phyloP scores from a whole-genome alignment of 2,329 filamentous ascomycete species.

The Acrocalymma vagum region DNA sequence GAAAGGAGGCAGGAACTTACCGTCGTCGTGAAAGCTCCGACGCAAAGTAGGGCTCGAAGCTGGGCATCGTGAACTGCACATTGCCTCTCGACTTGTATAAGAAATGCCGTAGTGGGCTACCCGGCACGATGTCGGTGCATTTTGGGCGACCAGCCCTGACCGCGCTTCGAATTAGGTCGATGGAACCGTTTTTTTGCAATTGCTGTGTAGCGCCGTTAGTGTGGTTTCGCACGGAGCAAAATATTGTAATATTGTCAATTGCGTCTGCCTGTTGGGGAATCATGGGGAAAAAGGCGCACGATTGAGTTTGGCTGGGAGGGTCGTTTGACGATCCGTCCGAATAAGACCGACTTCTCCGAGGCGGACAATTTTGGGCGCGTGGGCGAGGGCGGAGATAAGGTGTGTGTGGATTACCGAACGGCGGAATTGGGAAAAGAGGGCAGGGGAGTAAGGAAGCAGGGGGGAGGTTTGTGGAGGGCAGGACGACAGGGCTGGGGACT shows the following conservation, averaged over 20 bases:
- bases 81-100: constrained; percentile 94
- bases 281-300: too few species aligned
- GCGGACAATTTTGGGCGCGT: too few species aligned
- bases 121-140: constrained; percentile 79
- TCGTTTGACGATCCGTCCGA: too few species aligned
- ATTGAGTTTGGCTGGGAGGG: too few species aligned
- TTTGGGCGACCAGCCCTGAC: constrained; percentile 75
- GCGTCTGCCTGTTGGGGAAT: constrained; percentile 3
- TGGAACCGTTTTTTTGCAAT: constrained; percentile 77
- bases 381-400: too few species aligned
- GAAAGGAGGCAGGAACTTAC: constrained; percentile 43
- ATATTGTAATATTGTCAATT: too few species aligned
- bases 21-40: constrained; percentile 69
- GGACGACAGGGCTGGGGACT: too few species aligned
- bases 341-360: too few species aligned
- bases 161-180: constrained; percentile 77
- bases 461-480: too few species aligned
- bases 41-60: constrained; percentile 74
- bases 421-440: too few species aligned
- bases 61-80: constrained; percentile 94
- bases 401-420: too few species aligned
- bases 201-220: constrained; percentile 57
- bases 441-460: too few species aligned
- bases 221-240: background rate
- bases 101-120: constrained; percentile 86